Evolutionary conservation across 2,329 filamentous ascomycete species (phyloP).

Genomic region (Xylariaceae sp.): DNA sequence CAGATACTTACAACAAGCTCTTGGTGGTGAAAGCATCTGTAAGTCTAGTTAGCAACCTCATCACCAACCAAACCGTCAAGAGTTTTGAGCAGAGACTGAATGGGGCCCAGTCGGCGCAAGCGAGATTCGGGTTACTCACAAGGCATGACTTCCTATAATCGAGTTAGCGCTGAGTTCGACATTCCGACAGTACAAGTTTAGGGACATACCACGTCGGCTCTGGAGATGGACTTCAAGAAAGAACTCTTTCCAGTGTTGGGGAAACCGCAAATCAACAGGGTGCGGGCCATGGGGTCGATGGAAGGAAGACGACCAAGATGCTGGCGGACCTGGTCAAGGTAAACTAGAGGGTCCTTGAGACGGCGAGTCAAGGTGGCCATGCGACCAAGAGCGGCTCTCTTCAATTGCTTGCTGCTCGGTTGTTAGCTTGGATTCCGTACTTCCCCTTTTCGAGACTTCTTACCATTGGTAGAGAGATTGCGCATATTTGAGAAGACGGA

Average conservation of each 20-base stretch:
- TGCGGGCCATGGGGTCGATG: conserved; percentile 97
- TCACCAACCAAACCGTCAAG: neutral
- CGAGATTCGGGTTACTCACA: conserved; percentile 6
- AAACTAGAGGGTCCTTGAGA: conserved; percentile 88
- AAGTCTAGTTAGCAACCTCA: conserved; percentile 6
- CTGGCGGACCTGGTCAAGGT: conserved; percentile 94
- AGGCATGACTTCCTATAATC: conserved; percentile 16
- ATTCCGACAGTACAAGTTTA: neutral
- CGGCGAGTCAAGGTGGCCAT: conserved; percentile 97
- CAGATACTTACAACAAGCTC: conserved; percentile 60
- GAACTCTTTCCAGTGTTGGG: conserved; percentile 97
- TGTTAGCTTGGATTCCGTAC: neutral
- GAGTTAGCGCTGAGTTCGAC: conserved; percentile 3
- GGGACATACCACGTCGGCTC: conserved; percentile 66
- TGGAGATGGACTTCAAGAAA: conserved; percentile 85
- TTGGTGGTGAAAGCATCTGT: conserved; percentile 90
- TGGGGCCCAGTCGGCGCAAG: neutral
- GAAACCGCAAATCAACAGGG: conserved; percentile 93
- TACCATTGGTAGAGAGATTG: conserved; percentile 90
- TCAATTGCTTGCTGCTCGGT: conserved; percentile 73
- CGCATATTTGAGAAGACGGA: conserved; percentile 92
- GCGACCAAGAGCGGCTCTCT: conserved; percentile 89
- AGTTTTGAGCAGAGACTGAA: neutral
- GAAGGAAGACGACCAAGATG: conserved; percentile 94
- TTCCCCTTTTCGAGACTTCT: neutral